These are phyloP conservation scores for Amphichorda felina DNA, from an alignment of 2,329 filamentous ascomycete genomes.

Conservation along the genomic window DNA sequence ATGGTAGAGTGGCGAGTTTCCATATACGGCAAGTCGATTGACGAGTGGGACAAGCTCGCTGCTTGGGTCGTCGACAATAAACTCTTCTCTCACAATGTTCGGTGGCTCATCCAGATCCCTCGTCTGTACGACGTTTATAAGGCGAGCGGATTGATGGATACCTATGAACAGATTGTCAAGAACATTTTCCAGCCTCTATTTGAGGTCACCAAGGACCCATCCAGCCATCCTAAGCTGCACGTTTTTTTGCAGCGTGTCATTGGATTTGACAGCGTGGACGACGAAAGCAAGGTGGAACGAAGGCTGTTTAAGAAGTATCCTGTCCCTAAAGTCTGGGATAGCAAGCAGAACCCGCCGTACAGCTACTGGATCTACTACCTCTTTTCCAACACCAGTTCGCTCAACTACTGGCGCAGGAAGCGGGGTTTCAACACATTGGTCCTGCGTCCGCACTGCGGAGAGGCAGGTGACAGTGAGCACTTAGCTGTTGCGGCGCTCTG, in stretches of 20 bases:
- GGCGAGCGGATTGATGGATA: conserved; percentile 72
- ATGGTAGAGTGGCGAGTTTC: conserved; percentile 99
- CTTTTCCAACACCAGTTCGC: conserved; percentile 83
- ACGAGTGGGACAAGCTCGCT: conserved; percentile 96
- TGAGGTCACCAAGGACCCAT: conserved; percentile 81
- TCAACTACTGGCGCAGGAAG: conserved; percentile 84
- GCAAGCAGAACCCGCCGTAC: conserved; percentile 93
- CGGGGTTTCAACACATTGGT: conserved; percentile 94
- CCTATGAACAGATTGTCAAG: conserved; percentile 78
- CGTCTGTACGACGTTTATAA: conserved; percentile 95
- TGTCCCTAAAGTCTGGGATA: conserved; percentile 76
- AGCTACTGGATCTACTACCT: conserved; percentile 99
- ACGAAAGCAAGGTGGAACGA: conserved; percentile 93
- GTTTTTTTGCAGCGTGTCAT: conserved; percentile 91
- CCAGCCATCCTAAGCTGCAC: conserved; percentile 82
- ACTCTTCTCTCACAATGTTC: conserved; percentile 92
- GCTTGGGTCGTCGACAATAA: conserved; percentile 98
- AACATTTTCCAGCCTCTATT: conserved; percentile 94
- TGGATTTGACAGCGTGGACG: conserved; percentile 94
- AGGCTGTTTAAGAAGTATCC: conserved; percentile 95
- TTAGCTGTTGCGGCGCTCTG: conserved; percentile 82
- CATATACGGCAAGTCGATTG: conserved; percentile 81
- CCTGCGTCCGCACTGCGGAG: conserved; percentile 86
- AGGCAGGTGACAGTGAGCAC: conserved; percentile 95
- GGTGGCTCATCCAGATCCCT: conserved; percentile 93